Evolutionary conservation across 2,329 filamentous ascomycete species (phyloP).

Genomic region (Pezicula neosporulosa): DNA sequence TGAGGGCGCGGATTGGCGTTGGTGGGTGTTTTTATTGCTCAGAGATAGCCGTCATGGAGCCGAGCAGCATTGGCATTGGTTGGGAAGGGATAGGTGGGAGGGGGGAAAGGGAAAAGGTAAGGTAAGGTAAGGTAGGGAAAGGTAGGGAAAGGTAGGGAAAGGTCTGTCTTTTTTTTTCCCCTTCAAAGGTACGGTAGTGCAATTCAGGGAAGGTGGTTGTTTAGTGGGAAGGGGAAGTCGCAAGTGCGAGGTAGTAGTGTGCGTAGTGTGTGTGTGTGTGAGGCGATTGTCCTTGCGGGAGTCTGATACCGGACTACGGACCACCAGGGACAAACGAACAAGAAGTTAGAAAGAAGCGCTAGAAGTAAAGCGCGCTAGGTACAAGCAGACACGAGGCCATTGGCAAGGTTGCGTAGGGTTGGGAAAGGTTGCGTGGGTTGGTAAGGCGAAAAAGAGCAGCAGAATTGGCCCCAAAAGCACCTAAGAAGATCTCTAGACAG

Average conservation of each 20-base stretch:
- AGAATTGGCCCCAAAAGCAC: too few species aligned
- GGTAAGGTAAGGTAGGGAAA: slow-evolving; percentile 11
- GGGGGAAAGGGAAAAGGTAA: too few species aligned
- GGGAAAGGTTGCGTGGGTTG: too few species aligned
- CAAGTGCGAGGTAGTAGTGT: background rate
- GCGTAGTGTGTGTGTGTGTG: background rate
- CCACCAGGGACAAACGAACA: background rate
- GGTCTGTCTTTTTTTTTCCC: background rate
- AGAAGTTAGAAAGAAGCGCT: slow-evolving; percentile 32
- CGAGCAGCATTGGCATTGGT: slow-evolving; percentile 22
- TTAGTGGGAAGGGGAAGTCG: too few species aligned
- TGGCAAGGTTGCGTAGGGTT: too few species aligned
- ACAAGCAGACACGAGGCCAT: slow-evolving; percentile 14
- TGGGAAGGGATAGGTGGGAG: slow-evolving; percentile 11
- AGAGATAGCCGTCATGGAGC: slow-evolving; percentile 29
- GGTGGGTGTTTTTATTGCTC: slow-evolving; percentile 25
- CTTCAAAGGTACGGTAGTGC: background rate
- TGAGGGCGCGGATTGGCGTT: slow-evolving; percentile 25
- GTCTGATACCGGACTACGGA: background rate
- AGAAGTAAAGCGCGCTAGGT: slow-evolving; percentile 35
- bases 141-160: slow-evolving; percentile 9
- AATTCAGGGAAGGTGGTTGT: background rate
- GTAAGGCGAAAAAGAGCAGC: too few species aligned
- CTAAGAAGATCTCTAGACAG: too few species aligned
- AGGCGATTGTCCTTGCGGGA: background rate